These are phyloP conservation scores for Epichloe brachyelytri DNA, from an alignment of 2,329 filamentous ascomycete genomes.

Conservation along the genomic window DNA sequence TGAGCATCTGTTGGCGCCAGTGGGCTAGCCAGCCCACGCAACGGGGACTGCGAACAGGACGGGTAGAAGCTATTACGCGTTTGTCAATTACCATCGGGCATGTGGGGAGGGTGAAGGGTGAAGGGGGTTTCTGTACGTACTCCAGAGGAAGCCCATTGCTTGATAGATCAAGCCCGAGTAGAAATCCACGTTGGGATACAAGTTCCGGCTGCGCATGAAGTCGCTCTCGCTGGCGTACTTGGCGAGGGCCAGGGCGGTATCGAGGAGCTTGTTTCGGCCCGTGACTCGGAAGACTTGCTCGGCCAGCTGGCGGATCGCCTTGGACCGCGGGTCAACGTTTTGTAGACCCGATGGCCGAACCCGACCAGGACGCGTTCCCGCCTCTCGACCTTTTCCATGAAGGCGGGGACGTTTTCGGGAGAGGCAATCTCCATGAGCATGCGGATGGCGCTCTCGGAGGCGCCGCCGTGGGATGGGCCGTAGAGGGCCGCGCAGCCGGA, in stretches of 20 bases:
- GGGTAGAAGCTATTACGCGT: slow-evolving; percentile 26
- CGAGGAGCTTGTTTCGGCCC: slow-evolving; percentile 36
- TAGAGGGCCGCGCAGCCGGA: slow-evolving; percentile 40
- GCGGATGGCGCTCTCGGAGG: slow-evolving; percentile 42
- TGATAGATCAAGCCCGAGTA: slow-evolving; percentile 40
- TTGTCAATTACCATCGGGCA: no score
- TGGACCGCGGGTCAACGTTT: slow-evolving; percentile 40
- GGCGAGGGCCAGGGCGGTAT: slow-evolving; percentile 33
- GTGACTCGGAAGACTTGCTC: slow-evolving; percentile 37
- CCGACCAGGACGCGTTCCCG: slow-evolving; percentile 40
- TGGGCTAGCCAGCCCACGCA: slow-evolving; percentile 39
- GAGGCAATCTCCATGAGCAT: slow-evolving; percentile 38
- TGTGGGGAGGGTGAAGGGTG: neutral
- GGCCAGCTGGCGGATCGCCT: slow-evolving; percentile 34
- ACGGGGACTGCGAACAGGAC: slow-evolving; percentile 36
- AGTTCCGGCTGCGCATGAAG: slow-evolving; percentile 34
- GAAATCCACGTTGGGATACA: slow-evolving; percentile 40
- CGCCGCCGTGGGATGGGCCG: slow-evolving; percentile 46
- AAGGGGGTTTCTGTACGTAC: slow-evolving; percentile 9
- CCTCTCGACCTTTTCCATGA: slow-evolving; percentile 36
- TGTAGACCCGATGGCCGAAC: slow-evolving; percentile 42
- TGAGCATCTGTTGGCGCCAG: slow-evolving; percentile 38
- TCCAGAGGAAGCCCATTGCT: slow-evolving; percentile 39
- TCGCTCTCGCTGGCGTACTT: slow-evolving; percentile 32
- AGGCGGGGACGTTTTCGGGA: slow-evolving; percentile 34